Conservation (phyloP, 129 eudicot species). For the Arctium lappa region DNA sequence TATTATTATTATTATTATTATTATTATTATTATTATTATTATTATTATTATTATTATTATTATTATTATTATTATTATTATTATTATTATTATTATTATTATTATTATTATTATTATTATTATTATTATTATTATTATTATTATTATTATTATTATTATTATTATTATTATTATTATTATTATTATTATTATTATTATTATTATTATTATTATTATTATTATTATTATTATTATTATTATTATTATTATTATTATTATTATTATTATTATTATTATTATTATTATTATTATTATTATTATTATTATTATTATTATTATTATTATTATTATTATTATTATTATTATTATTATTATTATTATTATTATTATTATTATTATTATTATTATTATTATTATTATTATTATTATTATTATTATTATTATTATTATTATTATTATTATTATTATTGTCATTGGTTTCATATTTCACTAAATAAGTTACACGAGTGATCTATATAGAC, state of each 20-base stretch:
- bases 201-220: conserved; percentile 6
- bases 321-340: conserved; percentile 7
- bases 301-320: conserved; percentile 6
- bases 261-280: conserved; percentile 3
- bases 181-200: conserved; percentile 3
- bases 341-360: conserved; percentile 3
- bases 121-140: conserved; percentile 6
- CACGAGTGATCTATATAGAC: background rate
- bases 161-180: conserved; percentile 3
- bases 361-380: conserved; percentile 3
- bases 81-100: conserved; percentile 3
- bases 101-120: conserved; percentile 5
- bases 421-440: conserved; percentile 5
- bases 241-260: conserved; percentile 5
- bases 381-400: conserved; percentile 6
- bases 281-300: conserved; percentile 5
- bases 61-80: conserved; percentile 5
- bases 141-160: conserved; percentile 7
- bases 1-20: conserved; percentile 3
- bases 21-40: conserved; percentile 6
- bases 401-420: conserved; percentile 6
- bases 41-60: conserved; percentile 6
- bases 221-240: conserved; percentile 6
- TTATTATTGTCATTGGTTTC: conserved; percentile 21
- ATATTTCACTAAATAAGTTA: conserved; percentile 11